phyloP scores from a whole-genome alignment of 192 early-diverging fungal species.

The Coemansia sp. region DNA sequence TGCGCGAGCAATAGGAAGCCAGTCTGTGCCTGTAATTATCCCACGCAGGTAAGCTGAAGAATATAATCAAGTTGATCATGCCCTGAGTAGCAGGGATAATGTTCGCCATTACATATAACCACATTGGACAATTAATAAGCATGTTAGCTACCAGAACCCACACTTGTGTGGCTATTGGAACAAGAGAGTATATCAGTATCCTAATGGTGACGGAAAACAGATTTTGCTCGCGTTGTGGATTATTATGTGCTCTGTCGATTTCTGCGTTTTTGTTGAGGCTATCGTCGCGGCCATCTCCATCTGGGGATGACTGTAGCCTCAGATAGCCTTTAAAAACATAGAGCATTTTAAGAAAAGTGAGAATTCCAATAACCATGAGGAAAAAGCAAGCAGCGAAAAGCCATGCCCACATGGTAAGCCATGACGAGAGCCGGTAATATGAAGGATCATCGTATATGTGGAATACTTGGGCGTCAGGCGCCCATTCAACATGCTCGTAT shows the following conservation, averaged over 20 bases:
- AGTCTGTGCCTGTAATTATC: constrained; percentile 11
- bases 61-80: constrained; percentile 38
- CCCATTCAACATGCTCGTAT: constrained; percentile 40
- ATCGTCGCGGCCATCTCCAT: neutral
- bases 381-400: constrained; percentile 20
- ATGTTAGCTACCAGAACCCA: constrained; percentile 46
- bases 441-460: constrained; percentile 21
- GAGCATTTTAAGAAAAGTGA: constrained; percentile 6
- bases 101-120: constrained; percentile 50
- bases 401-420: constrained; percentile 51
- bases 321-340: neutral
- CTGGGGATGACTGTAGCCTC: neutral
- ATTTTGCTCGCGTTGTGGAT: constrained; percentile 3
- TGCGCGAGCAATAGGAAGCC: neutral
- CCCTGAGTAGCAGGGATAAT: constrained; percentile 42
- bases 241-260: neutral
- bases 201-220: constrained; percentile 20
- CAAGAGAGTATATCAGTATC: constrained; percentile 19
- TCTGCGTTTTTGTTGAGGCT: neutral
- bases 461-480: constrained; percentile 24
- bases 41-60: constrained; percentile 26
- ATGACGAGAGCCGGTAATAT: constrained; percentile 30
- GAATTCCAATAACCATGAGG: constrained; percentile 6
- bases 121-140: constrained; percentile 28
- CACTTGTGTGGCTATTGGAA: constrained; percentile 39